Evolutionary conservation across 495 filamentous ascomycete species (phyloP).

Genomic region (Immersiella caudata): DNA sequence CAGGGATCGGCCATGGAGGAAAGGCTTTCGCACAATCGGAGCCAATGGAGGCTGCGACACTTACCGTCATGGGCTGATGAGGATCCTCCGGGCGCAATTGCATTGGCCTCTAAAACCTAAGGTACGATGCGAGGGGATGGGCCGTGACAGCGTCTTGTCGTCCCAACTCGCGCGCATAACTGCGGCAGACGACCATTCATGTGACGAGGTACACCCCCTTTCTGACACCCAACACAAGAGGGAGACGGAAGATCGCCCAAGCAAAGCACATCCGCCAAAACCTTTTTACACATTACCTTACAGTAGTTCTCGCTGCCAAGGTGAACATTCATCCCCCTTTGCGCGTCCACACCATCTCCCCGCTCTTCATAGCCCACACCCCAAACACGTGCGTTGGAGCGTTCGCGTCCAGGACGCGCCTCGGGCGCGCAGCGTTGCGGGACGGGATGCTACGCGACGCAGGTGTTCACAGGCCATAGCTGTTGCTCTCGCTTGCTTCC

Average conservation of each 20-base stretch:
- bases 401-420: conserved; percentile 7
- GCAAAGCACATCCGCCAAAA: conserved; percentile 12
- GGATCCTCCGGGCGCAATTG: conserved; percentile 8
- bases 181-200: conserved; percentile 14
- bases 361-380: background rate
- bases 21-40: too few species aligned
- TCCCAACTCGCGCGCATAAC: conserved; percentile 21
- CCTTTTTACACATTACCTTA: background rate
- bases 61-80: conserved; percentile 2
- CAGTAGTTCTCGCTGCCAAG: too few species aligned
- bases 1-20: too few species aligned
- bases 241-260: conserved; percentile 18
- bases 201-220: conserved; percentile 10
- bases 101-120: background rate
- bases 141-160: conserved; percentile 18
- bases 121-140: background rate
- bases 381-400: conserved; percentile 8
- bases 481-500: background rate
- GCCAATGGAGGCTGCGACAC: conserved; percentile 3
- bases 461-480: background rate
- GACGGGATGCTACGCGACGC: conserved; percentile 7
- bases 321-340: too few species aligned
- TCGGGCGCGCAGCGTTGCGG: background rate
- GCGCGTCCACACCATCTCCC: background rate
- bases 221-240: background rate